A percentile compares a stretch with the other conserved stretches of the same genome.
These are phyloP conservation scores for Fusarium nanum DNA, from an alignment of 2,329 filamentous ascomycete species.

Conservation along the genomic window DNA sequence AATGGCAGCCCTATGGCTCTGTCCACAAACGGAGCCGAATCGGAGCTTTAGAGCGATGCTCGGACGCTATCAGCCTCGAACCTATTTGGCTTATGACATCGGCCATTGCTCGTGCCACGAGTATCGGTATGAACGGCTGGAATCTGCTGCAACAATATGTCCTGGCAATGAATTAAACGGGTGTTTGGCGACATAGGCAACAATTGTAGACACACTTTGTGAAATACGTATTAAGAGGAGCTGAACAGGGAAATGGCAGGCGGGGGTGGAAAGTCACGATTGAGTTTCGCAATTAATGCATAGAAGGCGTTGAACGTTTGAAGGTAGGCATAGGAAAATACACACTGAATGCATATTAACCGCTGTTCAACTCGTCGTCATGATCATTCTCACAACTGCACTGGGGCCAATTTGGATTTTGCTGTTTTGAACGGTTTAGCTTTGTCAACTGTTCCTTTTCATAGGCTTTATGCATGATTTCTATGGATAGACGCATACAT, in stretches of 20 bases:
- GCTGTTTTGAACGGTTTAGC: neutral
- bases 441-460: neutral
- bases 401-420: neutral
- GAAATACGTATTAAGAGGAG: conserved; percentile 16
- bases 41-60: conserved; percentile 59
- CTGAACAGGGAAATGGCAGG: conserved; percentile 8
- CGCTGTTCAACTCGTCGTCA: neutral
- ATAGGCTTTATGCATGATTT: conserved; percentile 13
- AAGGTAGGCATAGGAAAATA: conserved; percentile 46
- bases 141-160: neutral
- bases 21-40: conserved; percentile 68
- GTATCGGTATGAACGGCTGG: neutral
- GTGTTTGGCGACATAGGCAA: conserved; percentile 21
- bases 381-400: neutral
- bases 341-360: conserved; percentile 31
- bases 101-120: neutral
- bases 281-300: conserved; percentile 47
- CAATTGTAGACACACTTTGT: conserved; percentile 20
- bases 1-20: conserved; percentile 69
- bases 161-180: conserved; percentile 2
- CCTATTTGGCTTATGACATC: neutral
- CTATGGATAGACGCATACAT: conserved; percentile 19
- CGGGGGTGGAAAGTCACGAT: conserved; percentile 25
- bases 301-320: conserved; percentile 52
- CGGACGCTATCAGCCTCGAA: neutral